Conservation (phyloP, 2,329 filamentous ascomycete genomes). For the Xenoacremonium recifei region DNA sequence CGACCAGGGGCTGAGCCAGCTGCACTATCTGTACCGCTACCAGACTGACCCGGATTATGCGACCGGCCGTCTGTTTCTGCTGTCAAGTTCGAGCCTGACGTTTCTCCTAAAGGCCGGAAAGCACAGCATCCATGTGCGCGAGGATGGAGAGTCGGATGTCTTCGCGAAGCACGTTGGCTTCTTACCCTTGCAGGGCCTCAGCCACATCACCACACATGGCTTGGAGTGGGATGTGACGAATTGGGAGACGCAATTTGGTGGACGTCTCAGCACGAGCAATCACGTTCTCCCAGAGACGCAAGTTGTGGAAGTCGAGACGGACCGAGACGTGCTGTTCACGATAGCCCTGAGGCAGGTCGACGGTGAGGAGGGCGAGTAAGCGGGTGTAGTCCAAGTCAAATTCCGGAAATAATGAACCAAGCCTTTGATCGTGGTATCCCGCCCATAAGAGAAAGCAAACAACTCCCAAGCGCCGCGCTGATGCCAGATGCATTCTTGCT, state of each 20-base stretch:
- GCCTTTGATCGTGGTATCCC: not conserved
- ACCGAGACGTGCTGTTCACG: constrained; percentile 69
- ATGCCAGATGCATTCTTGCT: constrained; percentile 20
- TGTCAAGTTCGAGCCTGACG: constrained; percentile 78
- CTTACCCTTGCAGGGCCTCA: constrained; percentile 76
- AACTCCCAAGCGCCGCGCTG: constrained; percentile 29
- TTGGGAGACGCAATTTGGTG: constrained; percentile 77
- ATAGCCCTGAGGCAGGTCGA: constrained; percentile 55
- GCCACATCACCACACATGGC: constrained; percentile 74
- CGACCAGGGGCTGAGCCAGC: constrained; percentile 85
- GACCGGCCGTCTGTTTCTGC: constrained; percentile 67
- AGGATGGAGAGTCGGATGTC: constrained; percentile 42
- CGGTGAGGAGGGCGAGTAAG: constrained; percentile 31
- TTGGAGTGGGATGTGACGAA: constrained; percentile 87
- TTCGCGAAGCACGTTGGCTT: constrained; percentile 84
- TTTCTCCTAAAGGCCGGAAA: constrained; percentile 71
- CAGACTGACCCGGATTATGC: constrained; percentile 49
- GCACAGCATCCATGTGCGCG: constrained; percentile 67
- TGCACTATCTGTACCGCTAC: constrained; percentile 78
- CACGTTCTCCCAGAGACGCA: constrained; percentile 61
- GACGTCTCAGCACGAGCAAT: constrained; percentile 76
- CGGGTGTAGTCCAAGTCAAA: constrained; percentile 2
- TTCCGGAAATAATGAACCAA: not conserved
- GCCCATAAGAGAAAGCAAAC: constrained; percentile 14
- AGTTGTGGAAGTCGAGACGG: constrained; percentile 62